Percentiles rank a stretch among this genome's conserved stretches.
These are phyloP conservation scores for Syzygium grande DNA, from an alignment of 345 rosid species.

Conservation along the genomic window DNA sequence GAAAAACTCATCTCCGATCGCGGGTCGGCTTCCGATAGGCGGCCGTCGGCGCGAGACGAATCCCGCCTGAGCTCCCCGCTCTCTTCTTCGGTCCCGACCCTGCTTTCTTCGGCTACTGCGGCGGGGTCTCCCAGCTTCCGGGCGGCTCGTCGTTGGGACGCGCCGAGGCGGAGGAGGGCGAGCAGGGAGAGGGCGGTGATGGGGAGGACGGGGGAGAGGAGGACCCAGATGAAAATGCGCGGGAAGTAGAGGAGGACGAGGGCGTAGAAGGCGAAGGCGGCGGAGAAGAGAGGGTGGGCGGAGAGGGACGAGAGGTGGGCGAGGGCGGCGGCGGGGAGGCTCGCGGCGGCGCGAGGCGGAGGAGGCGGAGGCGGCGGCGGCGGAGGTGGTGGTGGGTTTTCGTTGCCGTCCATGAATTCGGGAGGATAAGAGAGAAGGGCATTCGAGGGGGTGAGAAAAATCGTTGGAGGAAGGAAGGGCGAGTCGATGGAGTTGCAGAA, in stretches of 20 bases:
- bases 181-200: neutral
- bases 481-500: too few relatives aligned
- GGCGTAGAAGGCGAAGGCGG: neutral
- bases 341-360: neutral
- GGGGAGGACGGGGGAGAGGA: neutral
- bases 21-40: neutral
- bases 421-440: neutral
- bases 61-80: neutral
- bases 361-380: neutral
- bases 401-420: neutral
- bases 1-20: neutral
- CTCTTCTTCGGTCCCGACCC: neutral
- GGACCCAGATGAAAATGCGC: neutral
- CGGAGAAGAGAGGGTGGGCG: neutral
- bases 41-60: neutral
- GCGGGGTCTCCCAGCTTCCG: neutral
- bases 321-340: neutral
- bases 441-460: neutral
- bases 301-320: neutral
- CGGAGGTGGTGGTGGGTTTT: neutral
- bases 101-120: neutral
- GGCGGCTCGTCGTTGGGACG: neutral
- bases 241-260: neutral
- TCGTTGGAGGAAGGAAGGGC: too few relatives aligned
- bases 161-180: neutral